Conservation (phyloP, 169 alveolate genomes). For the Plasmodium blacklocki region DNA sequence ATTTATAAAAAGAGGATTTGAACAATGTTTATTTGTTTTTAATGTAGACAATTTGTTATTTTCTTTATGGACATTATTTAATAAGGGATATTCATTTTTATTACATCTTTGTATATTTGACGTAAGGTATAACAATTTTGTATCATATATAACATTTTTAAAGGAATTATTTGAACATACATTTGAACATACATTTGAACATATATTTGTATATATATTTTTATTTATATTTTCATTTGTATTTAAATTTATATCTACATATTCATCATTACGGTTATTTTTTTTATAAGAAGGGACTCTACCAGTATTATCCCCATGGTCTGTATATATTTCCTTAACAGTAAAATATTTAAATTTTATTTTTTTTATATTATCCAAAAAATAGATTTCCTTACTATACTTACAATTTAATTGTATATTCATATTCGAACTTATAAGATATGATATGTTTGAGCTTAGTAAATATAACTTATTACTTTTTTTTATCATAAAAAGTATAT, state of each 20-base stretch:
- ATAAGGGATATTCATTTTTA: neutral
- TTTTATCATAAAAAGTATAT: slow-evolving; percentile 5
- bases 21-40: neutral
- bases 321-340: neutral
- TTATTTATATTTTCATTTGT: neutral
- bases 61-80: neutral
- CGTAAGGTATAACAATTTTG: too few species aligned
- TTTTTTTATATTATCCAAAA: slow-evolving; percentile 11
- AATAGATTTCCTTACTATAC: slow-evolving; percentile 22
- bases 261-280: too few species aligned
- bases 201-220: neutral
- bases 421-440: slow-evolving; percentile 35
- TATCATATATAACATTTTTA: neutral
- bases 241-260: too few species aligned
- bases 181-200: neutral
- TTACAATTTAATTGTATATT: neutral
- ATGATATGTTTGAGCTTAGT: neutral
- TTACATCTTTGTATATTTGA: neutral
- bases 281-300: too few species aligned
- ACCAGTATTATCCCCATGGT: too few species aligned
- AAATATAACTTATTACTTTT: slow-evolving; percentile 19
- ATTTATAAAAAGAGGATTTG: slow-evolving; percentile 16
- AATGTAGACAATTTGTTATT: neutral
- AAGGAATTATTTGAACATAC: neutral
- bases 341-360: neutral